Evolutionary conservation across 352 stramenopile species (phyloP).

Genomic region (Phytophthora fragariae): DNA sequence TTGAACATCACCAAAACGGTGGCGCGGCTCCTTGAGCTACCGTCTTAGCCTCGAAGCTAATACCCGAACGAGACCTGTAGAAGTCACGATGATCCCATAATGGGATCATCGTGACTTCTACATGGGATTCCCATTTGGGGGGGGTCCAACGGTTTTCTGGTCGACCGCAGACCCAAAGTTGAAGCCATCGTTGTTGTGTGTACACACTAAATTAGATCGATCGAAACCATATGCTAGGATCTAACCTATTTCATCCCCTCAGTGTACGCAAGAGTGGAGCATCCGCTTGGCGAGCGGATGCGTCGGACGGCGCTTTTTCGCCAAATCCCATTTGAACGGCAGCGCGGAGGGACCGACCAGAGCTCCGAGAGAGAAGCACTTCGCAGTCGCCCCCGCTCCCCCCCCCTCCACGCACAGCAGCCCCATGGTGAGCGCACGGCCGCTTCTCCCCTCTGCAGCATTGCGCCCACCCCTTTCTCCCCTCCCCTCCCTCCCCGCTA

Average conservation of each 20-base stretch:
- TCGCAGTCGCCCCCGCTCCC: not conserved
- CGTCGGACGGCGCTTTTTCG: not conserved
- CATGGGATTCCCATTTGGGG: not conserved
- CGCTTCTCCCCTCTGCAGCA: not conserved
- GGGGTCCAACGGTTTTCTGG: not conserved
- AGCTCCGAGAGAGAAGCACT: slow-evolving; percentile 11
- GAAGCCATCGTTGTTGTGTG: not conserved
- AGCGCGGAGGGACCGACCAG: slow-evolving; percentile 21
- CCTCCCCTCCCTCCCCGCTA: slow-evolving; percentile 1
- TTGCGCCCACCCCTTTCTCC: slow-evolving; percentile 3
- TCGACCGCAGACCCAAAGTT: not conserved
- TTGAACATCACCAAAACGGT: no score
- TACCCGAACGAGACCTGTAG: no score
- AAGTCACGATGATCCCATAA: not conserved
- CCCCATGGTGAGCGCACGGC: slow-evolving; percentile 28
- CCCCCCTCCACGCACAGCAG: slow-evolving; percentile 4
- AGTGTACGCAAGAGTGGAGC: slow-evolving; percentile 31
- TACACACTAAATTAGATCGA: not conserved
- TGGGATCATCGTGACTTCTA: no score
- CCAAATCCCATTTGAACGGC: slow-evolving; percentile 43
- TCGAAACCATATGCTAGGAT: not conserved
- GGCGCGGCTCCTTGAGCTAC: no score
- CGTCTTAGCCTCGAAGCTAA: no score
- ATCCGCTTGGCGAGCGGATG: slow-evolving; percentile 10
- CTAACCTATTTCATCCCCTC: not conserved